Conservation (phyloP, 139 green algal genomes). For the Micractinium sp. region DNA sequence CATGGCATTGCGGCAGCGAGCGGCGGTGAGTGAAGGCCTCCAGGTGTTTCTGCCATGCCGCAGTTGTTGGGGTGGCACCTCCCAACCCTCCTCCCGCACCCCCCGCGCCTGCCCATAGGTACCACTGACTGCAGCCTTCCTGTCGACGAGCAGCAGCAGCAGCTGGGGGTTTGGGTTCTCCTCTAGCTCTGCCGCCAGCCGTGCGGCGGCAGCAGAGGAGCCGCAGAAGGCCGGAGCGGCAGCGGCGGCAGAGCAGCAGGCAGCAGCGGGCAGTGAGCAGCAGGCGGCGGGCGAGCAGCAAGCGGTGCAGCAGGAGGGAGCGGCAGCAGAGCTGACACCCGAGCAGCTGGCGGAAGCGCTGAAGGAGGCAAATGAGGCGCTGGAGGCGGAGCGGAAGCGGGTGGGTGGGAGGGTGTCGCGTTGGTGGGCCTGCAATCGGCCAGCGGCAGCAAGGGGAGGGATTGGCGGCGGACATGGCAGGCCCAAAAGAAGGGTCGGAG, state of each 20-base stretch:
- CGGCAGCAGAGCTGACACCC: neutral
- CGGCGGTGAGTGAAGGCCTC: neutral
- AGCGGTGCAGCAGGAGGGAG: constrained; percentile 14
- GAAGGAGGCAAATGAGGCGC: neutral
- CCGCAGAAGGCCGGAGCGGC: neutral
- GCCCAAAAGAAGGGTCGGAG: too few relatives aligned
- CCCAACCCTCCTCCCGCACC: neutral
- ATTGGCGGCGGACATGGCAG: too few relatives aligned
- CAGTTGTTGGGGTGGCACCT: neutral
- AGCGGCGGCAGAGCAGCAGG: neutral
- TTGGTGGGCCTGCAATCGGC: neutral
- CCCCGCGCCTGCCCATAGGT: neutral
- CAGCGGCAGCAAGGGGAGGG: too few relatives aligned
- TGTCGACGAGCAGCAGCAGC: neutral
- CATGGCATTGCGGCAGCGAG: neutral
- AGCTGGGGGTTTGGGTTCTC: constrained; percentile 30
- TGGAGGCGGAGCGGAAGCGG: constrained; percentile 39
- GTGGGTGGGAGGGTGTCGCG: constrained; percentile 7
- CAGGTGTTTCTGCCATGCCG: neutral
- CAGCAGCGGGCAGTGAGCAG: neutral
- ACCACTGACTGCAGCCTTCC: neutral
- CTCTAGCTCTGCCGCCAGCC: constrained; percentile 13
- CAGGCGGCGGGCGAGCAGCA: neutral
- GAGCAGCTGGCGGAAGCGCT: constrained; percentile 28
- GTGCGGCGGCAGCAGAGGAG: neutral